These are phyloP conservation scores for Phytophthora tubulina DNA, from an alignment of 352 stramenopile species.

Conservation along the genomic window DNA sequence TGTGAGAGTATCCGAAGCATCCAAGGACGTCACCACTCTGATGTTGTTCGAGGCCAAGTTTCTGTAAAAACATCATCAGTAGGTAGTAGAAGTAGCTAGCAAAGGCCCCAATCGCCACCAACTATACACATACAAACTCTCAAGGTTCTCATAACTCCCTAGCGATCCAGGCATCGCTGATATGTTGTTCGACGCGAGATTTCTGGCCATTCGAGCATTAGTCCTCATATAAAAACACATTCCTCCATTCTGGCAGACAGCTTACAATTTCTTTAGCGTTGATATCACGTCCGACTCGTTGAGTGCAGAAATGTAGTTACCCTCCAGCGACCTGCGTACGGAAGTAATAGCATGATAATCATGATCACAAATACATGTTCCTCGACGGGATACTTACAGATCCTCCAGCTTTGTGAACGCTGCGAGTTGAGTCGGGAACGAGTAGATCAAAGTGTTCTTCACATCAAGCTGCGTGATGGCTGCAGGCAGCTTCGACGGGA, in stretches of 20 bases:
- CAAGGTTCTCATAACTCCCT: constrained; percentile 10
- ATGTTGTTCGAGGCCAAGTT: constrained; percentile 39
- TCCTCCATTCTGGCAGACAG: not conserved
- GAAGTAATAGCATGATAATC: not conserved
- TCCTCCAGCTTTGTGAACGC: constrained; percentile 27
- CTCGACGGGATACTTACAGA: constrained; percentile 5
- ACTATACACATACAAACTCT: constrained; percentile 26
- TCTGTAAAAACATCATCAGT: constrained; percentile 11
- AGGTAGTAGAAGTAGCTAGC: not conserved
- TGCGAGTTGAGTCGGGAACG: constrained; percentile 30
- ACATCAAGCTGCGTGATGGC: constrained; percentile 31
- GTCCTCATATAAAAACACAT: not conserved
- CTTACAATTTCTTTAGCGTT: constrained; percentile 35
- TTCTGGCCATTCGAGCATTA: constrained; percentile 20
- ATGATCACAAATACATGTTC: not conserved
- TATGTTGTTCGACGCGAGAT: constrained; percentile 34
- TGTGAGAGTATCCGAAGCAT: constrained; percentile 24
- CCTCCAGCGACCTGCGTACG: constrained; percentile 27
- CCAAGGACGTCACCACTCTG: constrained; percentile 11
- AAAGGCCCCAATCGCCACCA: too few relatives aligned
- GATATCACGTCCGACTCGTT: constrained; percentile 25
- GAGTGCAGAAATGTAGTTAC: constrained; percentile 36
- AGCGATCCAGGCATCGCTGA: constrained; percentile 25
- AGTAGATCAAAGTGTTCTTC: constrained; percentile 38
- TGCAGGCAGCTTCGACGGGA: constrained; percentile 29